phyloP scores from a whole-genome alignment of 768 basidiomycete genomes.

The Leccinum barrowsii region DNA sequence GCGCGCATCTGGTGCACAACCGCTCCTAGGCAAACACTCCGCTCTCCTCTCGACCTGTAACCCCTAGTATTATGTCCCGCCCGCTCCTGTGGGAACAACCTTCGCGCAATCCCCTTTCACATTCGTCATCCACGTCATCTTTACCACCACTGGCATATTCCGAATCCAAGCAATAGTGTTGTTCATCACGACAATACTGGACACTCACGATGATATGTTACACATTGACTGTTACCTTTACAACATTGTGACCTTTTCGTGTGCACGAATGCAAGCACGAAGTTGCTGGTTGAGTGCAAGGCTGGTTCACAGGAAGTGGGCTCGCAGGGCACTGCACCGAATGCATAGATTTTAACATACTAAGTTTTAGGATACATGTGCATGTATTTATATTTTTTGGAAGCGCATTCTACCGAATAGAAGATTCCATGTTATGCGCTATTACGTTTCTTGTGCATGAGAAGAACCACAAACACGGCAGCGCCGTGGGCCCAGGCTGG shows the following conservation, averaged over 20 bases:
- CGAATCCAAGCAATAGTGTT: constrained; percentile 23
- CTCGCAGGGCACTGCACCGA: not conserved
- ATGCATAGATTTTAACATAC: constrained; percentile 6
- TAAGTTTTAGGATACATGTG: not conserved
- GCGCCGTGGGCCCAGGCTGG: too few relatives aligned
- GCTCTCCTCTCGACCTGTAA: constrained; percentile 54
- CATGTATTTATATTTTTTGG: not conserved
- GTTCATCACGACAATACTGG: not conserved
- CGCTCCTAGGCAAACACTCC: constrained; percentile 82
- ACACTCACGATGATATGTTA: constrained; percentile 18
- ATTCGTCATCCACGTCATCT: constrained; percentile 38
- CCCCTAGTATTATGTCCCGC: constrained; percentile 42
- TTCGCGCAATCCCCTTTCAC: constrained; percentile 22
- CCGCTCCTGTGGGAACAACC: constrained; percentile 24
- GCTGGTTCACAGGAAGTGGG: not conserved
- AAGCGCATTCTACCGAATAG: not conserved
- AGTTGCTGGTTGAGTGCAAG: not conserved
- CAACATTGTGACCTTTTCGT: constrained; percentile 1
- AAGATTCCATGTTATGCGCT: not conserved
- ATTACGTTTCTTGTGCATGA: not conserved
- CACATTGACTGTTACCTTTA: constrained; percentile 21
- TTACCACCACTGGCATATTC: constrained; percentile 39
- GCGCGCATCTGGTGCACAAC: constrained; percentile 92
- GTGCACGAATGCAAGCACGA: not conserved
- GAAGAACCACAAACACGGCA: not conserved